Evolutionary conservation across 2,329 filamentous ascomycete genomes (phyloP).

Genomic region (Exserohilum rostratum): DNA sequence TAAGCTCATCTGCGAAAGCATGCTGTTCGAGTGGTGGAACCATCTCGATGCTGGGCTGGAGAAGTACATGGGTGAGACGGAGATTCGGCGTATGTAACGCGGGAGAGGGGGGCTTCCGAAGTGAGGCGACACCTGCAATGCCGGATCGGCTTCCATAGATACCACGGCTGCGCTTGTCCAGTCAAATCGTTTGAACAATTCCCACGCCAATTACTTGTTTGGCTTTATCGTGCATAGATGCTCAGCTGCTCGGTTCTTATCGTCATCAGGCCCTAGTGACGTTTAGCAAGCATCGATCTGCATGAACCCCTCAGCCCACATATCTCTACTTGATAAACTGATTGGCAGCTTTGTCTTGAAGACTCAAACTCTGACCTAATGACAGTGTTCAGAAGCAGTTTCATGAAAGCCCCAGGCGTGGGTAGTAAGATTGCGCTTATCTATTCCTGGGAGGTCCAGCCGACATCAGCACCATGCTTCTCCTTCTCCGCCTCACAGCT

Average conservation of each 20-base stretch:
- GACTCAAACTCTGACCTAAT: conserved; percentile 1
- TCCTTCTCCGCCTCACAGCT: conserved; percentile 34
- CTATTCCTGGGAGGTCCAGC: conserved; percentile 35
- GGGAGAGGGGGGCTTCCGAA: conserved; percentile 14
- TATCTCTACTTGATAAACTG: conserved; percentile 14
- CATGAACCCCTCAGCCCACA: conserved; percentile 6
- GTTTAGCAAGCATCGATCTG: conserved; percentile 17
- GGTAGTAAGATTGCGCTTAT: conserved; percentile 13
- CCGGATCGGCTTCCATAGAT: conserved; percentile 30
- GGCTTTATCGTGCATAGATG: conserved; percentile 29
- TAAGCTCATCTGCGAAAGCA: conserved; percentile 96
- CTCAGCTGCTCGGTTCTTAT: conserved; percentile 27
- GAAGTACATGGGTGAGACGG: conserved; percentile 82
- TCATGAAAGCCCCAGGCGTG: background rate
- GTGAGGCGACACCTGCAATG: conserved; percentile 32
- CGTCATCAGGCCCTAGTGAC: conserved; percentile 23
- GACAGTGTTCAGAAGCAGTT: background rate
- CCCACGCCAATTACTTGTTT: conserved; percentile 34
- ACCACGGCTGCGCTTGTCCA: conserved; percentile 33
- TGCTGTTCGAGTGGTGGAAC: conserved; percentile 98
- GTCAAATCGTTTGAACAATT: conserved; percentile 30
- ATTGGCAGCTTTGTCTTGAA: conserved; percentile 3
- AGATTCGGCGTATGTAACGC: conserved; percentile 80
- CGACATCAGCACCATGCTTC: conserved; percentile 31
- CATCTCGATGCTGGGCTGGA: conserved; percentile 81